A percentile compares a stretch with the other conserved stretches of the same genome.
These are phyloP conservation scores for Trametes versicolor DNA, from an alignment of 1,284 basidiomycete species.

Conservation along the genomic window DNA sequence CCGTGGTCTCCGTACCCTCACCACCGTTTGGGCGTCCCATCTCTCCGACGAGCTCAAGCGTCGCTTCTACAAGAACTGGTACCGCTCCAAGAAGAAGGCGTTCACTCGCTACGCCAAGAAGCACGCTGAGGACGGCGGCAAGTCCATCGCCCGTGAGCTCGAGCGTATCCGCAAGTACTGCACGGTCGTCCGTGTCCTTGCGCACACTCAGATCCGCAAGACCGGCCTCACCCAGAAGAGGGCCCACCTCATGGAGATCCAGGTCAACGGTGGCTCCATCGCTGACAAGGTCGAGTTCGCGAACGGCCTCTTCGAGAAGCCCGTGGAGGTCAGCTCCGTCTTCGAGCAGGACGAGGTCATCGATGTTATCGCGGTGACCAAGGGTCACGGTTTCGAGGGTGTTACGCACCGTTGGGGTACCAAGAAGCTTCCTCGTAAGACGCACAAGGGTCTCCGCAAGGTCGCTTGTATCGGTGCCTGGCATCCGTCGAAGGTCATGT, in stretches of 20 bases:
- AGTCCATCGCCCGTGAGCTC: slow-evolving; percentile 94
- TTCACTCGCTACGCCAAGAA: slow-evolving; percentile 99
- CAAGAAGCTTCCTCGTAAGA: slow-evolving; percentile 98
- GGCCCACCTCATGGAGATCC: slow-evolving; percentile 99
- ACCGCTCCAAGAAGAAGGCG: slow-evolving; percentile 99
- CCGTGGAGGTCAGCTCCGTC: slow-evolving; percentile 85
- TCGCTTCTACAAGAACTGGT: slow-evolving; percentile 99
- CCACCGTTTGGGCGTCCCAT: slow-evolving; percentile 87
- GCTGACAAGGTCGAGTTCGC: slow-evolving; percentile 99
- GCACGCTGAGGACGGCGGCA: slow-evolving; percentile 95
- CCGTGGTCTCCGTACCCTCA: slow-evolving; percentile 92
- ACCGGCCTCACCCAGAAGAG: slow-evolving; percentile 99
- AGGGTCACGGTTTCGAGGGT: slow-evolving; percentile 99
- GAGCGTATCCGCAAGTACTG: slow-evolving; percentile 99
- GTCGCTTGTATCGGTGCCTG: slow-evolving; percentile 99
- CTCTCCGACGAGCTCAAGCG: slow-evolving; percentile 94
- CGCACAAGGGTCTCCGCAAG: slow-evolving; percentile 99
- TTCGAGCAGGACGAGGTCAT: slow-evolving; percentile 99
- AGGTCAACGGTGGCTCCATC: slow-evolving; percentile 97
- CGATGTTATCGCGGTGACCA: slow-evolving; percentile 98
- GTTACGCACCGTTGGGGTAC: slow-evolving; percentile 99
- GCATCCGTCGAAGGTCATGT: slow-evolving; percentile 99
- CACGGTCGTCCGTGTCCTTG: slow-evolving; percentile 99
- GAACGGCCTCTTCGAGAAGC: slow-evolving; percentile 97
- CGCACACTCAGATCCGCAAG: slow-evolving; percentile 98